A percentile compares a stretch with the other conserved stretches of the same genome.
These are phyloP conservation scores for Botrytis elliptica DNA, from an alignment of 2,329 filamentous ascomycete species.

Conservation along the genomic window DNA sequence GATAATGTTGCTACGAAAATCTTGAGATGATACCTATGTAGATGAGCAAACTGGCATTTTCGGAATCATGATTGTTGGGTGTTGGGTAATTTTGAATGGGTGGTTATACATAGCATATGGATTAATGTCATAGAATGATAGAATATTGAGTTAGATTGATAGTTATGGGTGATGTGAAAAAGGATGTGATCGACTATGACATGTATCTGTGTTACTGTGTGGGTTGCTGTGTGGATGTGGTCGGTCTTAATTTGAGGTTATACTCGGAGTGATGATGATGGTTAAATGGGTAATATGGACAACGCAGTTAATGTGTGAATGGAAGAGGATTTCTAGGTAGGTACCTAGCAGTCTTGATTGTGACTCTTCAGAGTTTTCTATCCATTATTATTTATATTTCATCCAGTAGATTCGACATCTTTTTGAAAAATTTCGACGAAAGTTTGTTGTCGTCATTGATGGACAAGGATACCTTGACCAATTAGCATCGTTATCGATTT, in stretches of 20 bases:
- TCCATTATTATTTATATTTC: neutral
- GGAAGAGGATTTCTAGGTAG: neutral
- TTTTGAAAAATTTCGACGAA: neutral
- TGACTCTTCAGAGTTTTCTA: neutral
- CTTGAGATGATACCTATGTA: constrained; percentile 8
- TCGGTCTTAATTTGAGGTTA: neutral
- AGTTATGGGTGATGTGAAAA: neutral
- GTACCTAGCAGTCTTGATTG: neutral
- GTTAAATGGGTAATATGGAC: neutral
- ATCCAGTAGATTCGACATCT: neutral
- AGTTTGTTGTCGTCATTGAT: constrained; percentile 17
- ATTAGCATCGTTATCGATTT: constrained; percentile 8
- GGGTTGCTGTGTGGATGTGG: neutral
- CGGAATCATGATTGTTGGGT: constrained; percentile 7
- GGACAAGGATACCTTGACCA: constrained; percentile 10
- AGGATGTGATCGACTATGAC: neutral
- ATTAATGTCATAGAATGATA: constrained; percentile 4
- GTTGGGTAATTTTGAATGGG: neutral
- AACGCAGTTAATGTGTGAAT: neutral
- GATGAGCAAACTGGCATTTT: constrained; percentile 1
- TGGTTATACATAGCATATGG: constrained; percentile 2
- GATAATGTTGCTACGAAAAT: constrained; percentile 6
- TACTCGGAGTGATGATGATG: neutral
- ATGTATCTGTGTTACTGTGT: neutral
- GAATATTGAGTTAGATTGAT: neutral